A percentile compares a stretch with the other conserved stretches of the same genome.
These are phyloP conservation scores for Populus simonii DNA, from an alignment of 345 rosid genomes.

Conservation along the genomic window DNA sequence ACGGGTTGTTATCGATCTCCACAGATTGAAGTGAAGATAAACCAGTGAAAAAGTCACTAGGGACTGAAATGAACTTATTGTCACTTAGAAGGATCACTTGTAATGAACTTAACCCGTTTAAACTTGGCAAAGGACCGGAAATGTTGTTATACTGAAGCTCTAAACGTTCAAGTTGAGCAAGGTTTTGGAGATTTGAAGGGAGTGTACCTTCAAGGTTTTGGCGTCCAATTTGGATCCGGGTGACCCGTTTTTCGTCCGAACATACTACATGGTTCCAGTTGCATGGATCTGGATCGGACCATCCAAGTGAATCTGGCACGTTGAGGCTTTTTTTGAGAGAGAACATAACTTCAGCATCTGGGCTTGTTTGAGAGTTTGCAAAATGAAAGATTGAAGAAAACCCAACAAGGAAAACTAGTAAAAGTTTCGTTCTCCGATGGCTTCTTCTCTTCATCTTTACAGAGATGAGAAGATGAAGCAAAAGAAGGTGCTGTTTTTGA, in stretches of 20 bases:
- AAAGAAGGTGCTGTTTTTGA: neutral
- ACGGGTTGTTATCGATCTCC: conserved; percentile 73
- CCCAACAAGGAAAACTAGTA: conserved; percentile 17
- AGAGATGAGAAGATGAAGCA: neutral
- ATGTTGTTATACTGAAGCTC: conserved; percentile 80
- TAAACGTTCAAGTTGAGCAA: conserved; percentile 58
- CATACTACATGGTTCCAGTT: conserved; percentile 66
- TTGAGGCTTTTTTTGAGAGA: conserved; percentile 55
- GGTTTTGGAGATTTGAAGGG: conserved; percentile 46
- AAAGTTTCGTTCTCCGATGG: conserved; percentile 4
- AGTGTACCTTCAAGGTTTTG: conserved; percentile 71
- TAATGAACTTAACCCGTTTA: conserved; percentile 59
- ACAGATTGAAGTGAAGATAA: conserved; percentile 61
- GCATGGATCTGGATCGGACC: conserved; percentile 87
- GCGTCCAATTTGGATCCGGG: conserved; percentile 86
- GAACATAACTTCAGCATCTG: conserved; percentile 56
- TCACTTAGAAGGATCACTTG: conserved; percentile 62
- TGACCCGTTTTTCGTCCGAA: conserved; percentile 50
- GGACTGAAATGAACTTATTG: conserved; percentile 63
- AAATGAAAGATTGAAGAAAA: conserved; percentile 11
- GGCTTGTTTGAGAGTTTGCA: conserved; percentile 21
- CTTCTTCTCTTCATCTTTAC: conserved; percentile 26
- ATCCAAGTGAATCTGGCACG: conserved; percentile 54
- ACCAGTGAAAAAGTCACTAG: conserved; percentile 60
- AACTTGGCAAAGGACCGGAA: conserved; percentile 63